Conservation (phyloP, 2,329 filamentous ascomycete species). For the Diplodia corticola region DNA sequence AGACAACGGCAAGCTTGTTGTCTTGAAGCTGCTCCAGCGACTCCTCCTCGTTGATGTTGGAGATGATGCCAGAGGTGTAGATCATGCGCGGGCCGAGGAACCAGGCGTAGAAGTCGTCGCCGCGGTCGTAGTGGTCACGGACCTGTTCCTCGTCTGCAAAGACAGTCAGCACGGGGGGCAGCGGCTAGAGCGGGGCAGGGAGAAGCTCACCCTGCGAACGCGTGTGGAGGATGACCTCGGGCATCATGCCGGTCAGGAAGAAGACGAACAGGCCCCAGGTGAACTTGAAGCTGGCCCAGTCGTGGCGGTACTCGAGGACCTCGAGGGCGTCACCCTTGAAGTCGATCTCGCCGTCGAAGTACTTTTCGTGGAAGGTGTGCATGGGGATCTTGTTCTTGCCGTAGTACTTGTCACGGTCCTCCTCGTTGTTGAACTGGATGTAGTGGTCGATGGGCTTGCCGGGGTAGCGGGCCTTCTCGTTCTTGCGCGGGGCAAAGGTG, state of each 20-base stretch:
- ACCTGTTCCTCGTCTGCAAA: slow-evolving; percentile 91
- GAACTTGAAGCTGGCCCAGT: slow-evolving; percentile 95
- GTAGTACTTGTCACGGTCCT: slow-evolving; percentile 65
- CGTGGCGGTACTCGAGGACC: slow-evolving; percentile 88
- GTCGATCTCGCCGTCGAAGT: slow-evolving; percentile 91
- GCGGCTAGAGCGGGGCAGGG: not conserved
- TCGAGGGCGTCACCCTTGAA: slow-evolving; percentile 94
- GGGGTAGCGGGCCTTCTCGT: slow-evolving; percentile 85
- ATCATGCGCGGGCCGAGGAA: slow-evolving; percentile 98
- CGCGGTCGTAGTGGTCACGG: slow-evolving; percentile 94
- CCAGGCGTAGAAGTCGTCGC: slow-evolving; percentile 98
- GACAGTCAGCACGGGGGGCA: slow-evolving; percentile 2
- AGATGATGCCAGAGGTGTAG: slow-evolving; percentile 94
- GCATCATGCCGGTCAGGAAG: slow-evolving; percentile 84
- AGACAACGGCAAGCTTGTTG: slow-evolving; percentile 93
- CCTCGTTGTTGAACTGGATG: slow-evolving; percentile 71
- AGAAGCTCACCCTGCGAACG: slow-evolving; percentile 71
- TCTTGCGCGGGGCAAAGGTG: slow-evolving; percentile 80
- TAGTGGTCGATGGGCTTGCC: slow-evolving; percentile 90
- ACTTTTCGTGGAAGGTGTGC: slow-evolving; percentile 97
- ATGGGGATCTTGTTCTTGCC: slow-evolving; percentile 81
- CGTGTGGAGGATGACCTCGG: slow-evolving; percentile 90
- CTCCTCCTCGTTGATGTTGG: slow-evolving; percentile 84
- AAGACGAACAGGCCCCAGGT: slow-evolving; percentile 82
- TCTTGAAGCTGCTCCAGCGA: slow-evolving; percentile 93